Percentiles rank a stretch among this genome's conserved stretches.
These are phyloP conservation scores for Alisma plantagoaquatica DNA, from an alignment of 106 monocot genomes.

Conservation along the genomic window DNA sequence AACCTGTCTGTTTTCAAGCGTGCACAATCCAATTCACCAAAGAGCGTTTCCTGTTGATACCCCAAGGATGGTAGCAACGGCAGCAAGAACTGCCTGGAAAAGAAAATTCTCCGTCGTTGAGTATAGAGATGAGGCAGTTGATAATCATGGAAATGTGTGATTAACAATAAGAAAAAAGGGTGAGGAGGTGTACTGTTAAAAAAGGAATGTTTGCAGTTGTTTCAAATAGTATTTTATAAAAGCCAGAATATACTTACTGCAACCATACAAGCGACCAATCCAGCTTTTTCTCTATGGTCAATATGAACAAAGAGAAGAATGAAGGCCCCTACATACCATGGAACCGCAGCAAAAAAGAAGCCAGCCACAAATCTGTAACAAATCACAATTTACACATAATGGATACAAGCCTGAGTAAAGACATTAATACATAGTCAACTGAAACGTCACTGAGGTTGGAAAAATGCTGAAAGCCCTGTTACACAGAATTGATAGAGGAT, in stretches of 20 bases:
- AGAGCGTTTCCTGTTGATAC: not conserved
- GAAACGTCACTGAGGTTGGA: too few species aligned
- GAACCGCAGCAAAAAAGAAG: slow-evolving; percentile 7
- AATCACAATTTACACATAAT: too few species aligned
- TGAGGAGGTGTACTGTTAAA: not conserved
- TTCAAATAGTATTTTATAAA: not conserved
- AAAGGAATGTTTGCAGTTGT: not conserved
- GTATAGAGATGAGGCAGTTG: not conserved
- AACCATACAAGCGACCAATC: not conserved
- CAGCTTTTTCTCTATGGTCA: not conserved
- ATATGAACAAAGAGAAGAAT: slow-evolving; percentile 1
- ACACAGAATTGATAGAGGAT: too few species aligned
- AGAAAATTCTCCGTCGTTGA: not conserved
- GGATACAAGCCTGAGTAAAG: too few species aligned
- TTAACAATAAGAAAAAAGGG: not conserved
- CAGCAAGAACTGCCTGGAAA: not conserved
- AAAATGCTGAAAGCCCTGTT: too few species aligned
- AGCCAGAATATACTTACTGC: not conserved
- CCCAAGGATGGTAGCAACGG: not conserved
- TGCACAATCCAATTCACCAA: too few species aligned
- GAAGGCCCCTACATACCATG: slow-evolving; percentile 4
- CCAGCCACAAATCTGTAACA: slow-evolving; percentile 3
- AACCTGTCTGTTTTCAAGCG: too few species aligned
- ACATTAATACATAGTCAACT: too few species aligned
- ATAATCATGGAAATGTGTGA: not conserved